Percentiles rank a stretch among this genome's conserved stretches.
Conservation (phyloP, 2,329 filamentous ascomycete species). For the Aschersonia sp. region DNA sequence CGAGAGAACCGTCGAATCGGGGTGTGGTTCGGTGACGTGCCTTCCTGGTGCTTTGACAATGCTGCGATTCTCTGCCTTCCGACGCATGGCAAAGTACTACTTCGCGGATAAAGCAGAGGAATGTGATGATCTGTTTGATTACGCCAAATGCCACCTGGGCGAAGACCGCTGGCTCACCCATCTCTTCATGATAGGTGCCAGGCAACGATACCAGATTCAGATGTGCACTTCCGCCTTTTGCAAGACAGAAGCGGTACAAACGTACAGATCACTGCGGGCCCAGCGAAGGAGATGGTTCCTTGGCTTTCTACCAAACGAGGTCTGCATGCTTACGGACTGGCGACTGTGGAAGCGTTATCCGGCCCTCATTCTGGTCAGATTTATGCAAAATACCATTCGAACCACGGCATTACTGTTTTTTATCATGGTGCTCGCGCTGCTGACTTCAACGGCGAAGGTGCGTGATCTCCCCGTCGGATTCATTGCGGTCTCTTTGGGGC, state of each 20-base stretch:
- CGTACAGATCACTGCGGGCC: slow-evolving; percentile 72
- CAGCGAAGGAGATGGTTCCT: slow-evolving; percentile 94
- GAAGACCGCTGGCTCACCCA: slow-evolving; percentile 97
- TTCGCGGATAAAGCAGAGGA: slow-evolving; percentile 95
- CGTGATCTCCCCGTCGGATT: slow-evolving; percentile 78
- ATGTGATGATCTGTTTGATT: slow-evolving; percentile 92
- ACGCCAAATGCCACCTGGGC: slow-evolving; percentile 85
- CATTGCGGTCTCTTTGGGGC: slow-evolving; percentile 77
- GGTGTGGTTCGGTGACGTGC: slow-evolving; percentile 87
- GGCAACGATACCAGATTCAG: slow-evolving; percentile 86
- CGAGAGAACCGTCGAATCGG: slow-evolving; percentile 88
- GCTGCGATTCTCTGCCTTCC: slow-evolving; percentile 88
- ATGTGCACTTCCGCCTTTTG: slow-evolving; percentile 97
- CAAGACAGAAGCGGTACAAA: slow-evolving; percentile 94
- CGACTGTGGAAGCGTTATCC: slow-evolving; percentile 87
- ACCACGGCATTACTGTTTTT: slow-evolving; percentile 91
- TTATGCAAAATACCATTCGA: slow-evolving; percentile 92
- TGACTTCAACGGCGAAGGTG: slow-evolving; percentile 69
- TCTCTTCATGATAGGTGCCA: slow-evolving; percentile 95
- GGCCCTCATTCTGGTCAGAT: slow-evolving; percentile 68
- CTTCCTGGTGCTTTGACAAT: slow-evolving; percentile 91
- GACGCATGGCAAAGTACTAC: slow-evolving; percentile 95
- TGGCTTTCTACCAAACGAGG: slow-evolving; percentile 95
- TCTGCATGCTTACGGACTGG: slow-evolving; percentile 92
- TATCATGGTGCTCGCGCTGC: slow-evolving; percentile 75